A percentile compares a stretch with the other conserved stretches of the same genome.
These are phyloP conservation scores for Perkinsela sp. DNA, from an alignment of 208 protist genomes.

Conservation along the genomic window DNA sequence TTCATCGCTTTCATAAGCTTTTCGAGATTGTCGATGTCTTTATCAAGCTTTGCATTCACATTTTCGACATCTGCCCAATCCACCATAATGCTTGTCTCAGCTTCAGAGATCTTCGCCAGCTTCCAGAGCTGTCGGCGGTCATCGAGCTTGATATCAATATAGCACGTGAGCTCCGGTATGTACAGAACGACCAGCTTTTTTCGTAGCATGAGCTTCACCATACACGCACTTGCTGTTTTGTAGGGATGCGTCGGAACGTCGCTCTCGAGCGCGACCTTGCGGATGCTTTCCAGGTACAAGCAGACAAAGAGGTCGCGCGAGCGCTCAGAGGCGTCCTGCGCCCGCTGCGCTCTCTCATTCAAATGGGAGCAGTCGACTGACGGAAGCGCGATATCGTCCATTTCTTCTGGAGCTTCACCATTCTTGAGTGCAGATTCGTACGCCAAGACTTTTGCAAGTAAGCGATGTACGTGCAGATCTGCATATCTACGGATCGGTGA, in stretches of 20 bases:
- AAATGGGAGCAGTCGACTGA: constrained; percentile 19
- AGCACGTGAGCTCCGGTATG: constrained; percentile 5
- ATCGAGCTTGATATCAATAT: constrained; percentile 7
- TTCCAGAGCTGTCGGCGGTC: constrained; percentile 7
- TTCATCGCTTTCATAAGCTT: constrained; percentile 15
- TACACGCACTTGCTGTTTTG: background rate
- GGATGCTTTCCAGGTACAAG: constrained; percentile 5
- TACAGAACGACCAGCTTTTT: constrained; percentile 6
- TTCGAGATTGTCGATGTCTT: constrained; percentile 16
- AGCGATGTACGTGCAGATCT: constrained; percentile 66
- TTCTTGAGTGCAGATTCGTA: constrained; percentile 23
- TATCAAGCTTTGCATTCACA: constrained; percentile 16
- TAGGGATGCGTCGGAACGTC: background rate
- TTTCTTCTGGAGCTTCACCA: constrained; percentile 6
- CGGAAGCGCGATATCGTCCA: constrained; percentile 15
- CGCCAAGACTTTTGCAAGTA: constrained; percentile 37
- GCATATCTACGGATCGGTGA: constrained; percentile 71
- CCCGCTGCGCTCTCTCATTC: constrained; percentile 18
- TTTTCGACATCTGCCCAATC: constrained; percentile 7
- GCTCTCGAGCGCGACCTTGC: constrained; percentile 4
- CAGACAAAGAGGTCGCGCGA: constrained; percentile 10
- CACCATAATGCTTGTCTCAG: constrained; percentile 2
- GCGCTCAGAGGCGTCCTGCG: constrained; percentile 17
- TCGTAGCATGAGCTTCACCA: background rate
- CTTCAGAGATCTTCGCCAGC: background rate